Conservation (phyloP, 2,329 filamentous ascomycete genomes). For the Colletotrichum liriopes region DNA sequence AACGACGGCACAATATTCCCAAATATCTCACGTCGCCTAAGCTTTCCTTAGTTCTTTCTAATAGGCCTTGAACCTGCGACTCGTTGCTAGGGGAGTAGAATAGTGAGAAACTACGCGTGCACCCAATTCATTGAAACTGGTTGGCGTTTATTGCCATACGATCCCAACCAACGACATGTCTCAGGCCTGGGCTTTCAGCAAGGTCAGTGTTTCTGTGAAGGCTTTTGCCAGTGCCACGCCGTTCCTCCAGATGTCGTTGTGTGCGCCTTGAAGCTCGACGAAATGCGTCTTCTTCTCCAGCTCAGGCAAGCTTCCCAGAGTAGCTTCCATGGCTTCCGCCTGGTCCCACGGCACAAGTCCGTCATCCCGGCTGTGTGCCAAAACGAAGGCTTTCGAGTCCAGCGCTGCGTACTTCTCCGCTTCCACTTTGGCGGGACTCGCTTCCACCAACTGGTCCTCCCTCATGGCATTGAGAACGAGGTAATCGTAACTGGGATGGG, state of each 20-base stretch:
- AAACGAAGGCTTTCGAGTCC: constrained; percentile 6
- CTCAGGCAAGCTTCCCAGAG: not conserved
- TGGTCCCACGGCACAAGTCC: constrained; percentile 33
- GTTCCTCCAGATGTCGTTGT: constrained; percentile 30
- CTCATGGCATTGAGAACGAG: constrained; percentile 77
- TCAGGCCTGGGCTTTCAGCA: not conserved
- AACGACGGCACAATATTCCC: no score
- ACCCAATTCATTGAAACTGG: no score
- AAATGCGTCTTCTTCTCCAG: constrained; percentile 3
- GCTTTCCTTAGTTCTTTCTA: no score
- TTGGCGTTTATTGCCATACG: no score
- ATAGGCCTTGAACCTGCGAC: no score
- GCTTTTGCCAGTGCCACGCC: constrained; percentile 24
- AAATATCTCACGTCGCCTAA: no score
- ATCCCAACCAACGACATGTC: no score
- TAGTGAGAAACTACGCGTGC: no score
- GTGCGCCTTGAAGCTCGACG: constrained; percentile 24
- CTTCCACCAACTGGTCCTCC: constrained; percentile 56
- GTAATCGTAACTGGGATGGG: constrained; percentile 66
- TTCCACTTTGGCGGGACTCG: constrained; percentile 66
- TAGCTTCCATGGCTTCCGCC: constrained; percentile 13
- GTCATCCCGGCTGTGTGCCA: constrained; percentile 36
- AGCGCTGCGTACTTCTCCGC: constrained; percentile 37
- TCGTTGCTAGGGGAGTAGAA: no score
- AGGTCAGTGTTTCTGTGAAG: constrained; percentile 17